Percentiles rank a stretch among this genome's conserved stretches.
These are phyloP conservation scores for Aspergillus aculeatus DNA, from an alignment of 2,329 filamentous ascomycete species.

Conservation along the genomic window DNA sequence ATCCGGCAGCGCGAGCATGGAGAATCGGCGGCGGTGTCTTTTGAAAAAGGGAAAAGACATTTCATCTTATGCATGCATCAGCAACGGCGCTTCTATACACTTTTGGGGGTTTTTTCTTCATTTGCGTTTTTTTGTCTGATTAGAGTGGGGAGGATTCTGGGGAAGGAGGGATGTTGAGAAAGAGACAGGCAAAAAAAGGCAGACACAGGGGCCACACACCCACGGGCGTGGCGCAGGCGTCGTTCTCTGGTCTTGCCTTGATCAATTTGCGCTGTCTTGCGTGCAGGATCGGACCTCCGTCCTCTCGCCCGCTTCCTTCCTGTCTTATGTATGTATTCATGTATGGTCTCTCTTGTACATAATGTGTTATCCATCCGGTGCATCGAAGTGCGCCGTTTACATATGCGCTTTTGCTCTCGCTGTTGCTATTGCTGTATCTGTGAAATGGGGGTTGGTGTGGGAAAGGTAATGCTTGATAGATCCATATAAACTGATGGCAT, in stretches of 20 bases:
- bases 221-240: background rate
- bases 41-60: slow-evolving; percentile 1
- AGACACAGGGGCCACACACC: background rate
- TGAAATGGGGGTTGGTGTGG: no score
- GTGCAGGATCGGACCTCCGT: no score
- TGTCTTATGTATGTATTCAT: background rate
- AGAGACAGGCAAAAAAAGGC: background rate
- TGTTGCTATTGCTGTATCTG: no score
- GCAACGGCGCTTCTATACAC: slow-evolving; percentile 16
- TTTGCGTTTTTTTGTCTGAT: slow-evolving; percentile 7
- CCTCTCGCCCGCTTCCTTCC: background rate
- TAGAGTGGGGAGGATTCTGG: background rate
- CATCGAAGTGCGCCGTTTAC: background rate
- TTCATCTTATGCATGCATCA: slow-evolving; percentile 18
- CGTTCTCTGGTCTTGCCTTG: background rate
- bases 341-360: slow-evolving; percentile 3
- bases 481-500: no score
- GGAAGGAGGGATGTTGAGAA: background rate
- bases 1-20: slow-evolving; percentile 14
- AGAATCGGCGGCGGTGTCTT: slow-evolving; percentile 8
- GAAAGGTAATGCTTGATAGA: no score
- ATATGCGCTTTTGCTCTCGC: background rate
- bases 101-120: background rate
- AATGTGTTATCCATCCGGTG: slow-evolving; percentile 4
- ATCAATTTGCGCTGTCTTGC: background rate